These are phyloP conservation scores for Plasmodium reichenowi DNA, from an alignment of 169 alveolate genomes.

Conservation along the genomic window DNA sequence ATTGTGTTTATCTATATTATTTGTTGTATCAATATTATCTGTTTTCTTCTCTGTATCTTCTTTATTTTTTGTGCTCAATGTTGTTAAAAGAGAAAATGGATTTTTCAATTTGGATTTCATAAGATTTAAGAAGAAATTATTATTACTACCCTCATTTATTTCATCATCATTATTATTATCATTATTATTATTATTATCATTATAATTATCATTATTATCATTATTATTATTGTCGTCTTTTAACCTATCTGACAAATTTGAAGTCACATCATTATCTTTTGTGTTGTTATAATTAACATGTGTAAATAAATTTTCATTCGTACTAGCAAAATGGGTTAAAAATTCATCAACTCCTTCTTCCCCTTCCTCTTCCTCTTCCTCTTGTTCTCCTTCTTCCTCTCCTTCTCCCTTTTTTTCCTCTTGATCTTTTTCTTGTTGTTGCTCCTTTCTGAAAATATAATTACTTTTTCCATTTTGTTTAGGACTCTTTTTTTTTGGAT, in stretches of 20 bases:
- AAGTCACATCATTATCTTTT: neutral
- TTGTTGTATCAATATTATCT: neutral
- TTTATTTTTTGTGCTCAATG: neutral
- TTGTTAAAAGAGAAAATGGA: slow-evolving; percentile 12
- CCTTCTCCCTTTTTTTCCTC: neutral
- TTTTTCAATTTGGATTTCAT: slow-evolving; percentile 43
- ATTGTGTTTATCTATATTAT: too few species aligned
- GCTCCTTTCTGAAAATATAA: too few species aligned
- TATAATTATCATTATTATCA: neutral
- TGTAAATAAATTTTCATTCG: slow-evolving; percentile 14
- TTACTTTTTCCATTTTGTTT: too few species aligned
- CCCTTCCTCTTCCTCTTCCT: neutral
- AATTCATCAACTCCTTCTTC: neutral
- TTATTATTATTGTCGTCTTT: neutral
- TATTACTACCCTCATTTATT: slow-evolving; percentile 9
- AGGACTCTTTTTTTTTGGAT: too few species aligned
- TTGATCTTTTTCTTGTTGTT: neutral
- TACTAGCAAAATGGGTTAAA: neutral
- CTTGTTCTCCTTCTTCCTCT: neutral
- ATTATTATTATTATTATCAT: neutral
- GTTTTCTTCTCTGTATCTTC: neutral
- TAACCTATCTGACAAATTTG: neutral
- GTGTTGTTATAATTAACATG: neutral
- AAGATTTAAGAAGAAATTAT: slow-evolving; percentile 10
- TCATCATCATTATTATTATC: neutral